phyloP scores from a whole-genome alignment of 805 yeast genomes.

The Zygosaccharomyces gambellarensis region DNA sequence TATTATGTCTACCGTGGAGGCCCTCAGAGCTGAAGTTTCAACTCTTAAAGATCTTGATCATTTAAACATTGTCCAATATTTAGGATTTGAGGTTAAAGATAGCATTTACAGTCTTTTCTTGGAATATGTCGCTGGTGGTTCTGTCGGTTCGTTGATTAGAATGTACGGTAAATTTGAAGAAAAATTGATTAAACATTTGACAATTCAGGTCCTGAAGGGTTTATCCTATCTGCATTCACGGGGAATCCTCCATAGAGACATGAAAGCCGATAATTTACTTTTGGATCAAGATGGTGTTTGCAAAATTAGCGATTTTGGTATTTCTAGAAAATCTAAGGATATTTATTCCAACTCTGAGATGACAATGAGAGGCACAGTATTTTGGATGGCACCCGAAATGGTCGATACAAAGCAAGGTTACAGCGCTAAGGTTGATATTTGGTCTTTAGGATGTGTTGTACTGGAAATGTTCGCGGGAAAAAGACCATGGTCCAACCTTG shows the following conservation, averaged over 20 bases:
- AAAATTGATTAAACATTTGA: slow-evolving; percentile 62
- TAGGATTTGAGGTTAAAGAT: slow-evolving; percentile 79
- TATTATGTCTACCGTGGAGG: slow-evolving; percentile 63
- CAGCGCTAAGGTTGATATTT: slow-evolving; percentile 95
- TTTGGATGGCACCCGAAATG: slow-evolving; percentile 99
- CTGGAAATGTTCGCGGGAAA: slow-evolving; percentile 97
- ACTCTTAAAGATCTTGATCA: slow-evolving; percentile 93
- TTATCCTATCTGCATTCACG: slow-evolving; percentile 79
- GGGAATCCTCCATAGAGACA: slow-evolving; percentile 88
- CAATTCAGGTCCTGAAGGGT: slow-evolving; percentile 77
- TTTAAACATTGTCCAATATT: slow-evolving; percentile 87
- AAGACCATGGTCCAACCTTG: slow-evolving; percentile 95
- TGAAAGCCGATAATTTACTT: slow-evolving; percentile 88
- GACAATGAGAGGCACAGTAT: slow-evolving; percentile 98
- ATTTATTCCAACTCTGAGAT: slow-evolving; percentile 89
- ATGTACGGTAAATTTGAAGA: slow-evolving; percentile 84
- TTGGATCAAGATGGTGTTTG: slow-evolving; percentile 89
- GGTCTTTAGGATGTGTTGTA: slow-evolving; percentile 98
- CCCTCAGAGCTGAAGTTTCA: slow-evolving; percentile 84
- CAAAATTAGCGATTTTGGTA: slow-evolving; percentile 95
- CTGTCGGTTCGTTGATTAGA: slow-evolving; percentile 80
- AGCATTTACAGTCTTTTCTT: slow-evolving; percentile 78
- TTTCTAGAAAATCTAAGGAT: slow-evolving; percentile 78
- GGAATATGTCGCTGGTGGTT: slow-evolving; percentile 98
- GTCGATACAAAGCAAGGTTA: slow-evolving; percentile 90